Evolutionary conservation across 1,139 yeast species (phyloP).

Genomic region (Saccharomyces hybrid): DNA sequence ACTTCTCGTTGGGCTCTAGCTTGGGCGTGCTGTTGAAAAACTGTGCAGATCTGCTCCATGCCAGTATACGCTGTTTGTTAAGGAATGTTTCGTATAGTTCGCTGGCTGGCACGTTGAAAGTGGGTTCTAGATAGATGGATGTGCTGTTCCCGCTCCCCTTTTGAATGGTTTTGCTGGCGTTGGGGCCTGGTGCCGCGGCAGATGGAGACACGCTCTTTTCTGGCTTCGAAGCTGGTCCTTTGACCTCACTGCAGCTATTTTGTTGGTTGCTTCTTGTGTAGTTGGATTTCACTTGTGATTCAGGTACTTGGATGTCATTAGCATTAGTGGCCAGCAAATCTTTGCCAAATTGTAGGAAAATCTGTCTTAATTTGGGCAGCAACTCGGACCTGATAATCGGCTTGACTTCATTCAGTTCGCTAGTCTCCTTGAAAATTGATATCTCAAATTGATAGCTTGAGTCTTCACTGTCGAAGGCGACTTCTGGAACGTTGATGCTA

Average conservation of each 20-base stretch:
- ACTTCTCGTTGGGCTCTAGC: conserved; percentile 50
- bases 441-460: conserved; percentile 82
- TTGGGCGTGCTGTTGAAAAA: conserved; percentile 7
- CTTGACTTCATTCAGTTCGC: conserved; percentile 43
- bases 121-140: conserved; percentile 66
- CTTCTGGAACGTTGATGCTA: conserved; percentile 75
- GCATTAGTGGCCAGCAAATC: conserved; percentile 74
- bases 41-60: conserved; percentile 74
- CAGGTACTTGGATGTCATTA: conserved; percentile 75
- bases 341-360: conserved; percentile 59
- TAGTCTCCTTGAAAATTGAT: conserved; percentile 53
- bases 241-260: conserved; percentile 19
- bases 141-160: conserved; percentile 52
- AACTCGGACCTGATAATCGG: conserved; percentile 52
- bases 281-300: conserved; percentile 58
- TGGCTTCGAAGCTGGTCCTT: conserved; percentile 14
- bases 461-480: conserved; percentile 85
- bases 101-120: conserved; percentile 80
- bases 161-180: conserved; percentile 25
- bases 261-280: conserved; percentile 61
- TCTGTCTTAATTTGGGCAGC: conserved; percentile 59
- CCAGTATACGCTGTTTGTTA: conserved; percentile 69
- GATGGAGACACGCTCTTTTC: conserved; percentile 12
- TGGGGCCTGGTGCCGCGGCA: conserved; percentile 12
- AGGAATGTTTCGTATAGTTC: conserved; percentile 71